Conservation (phyloP, 225 moss, liverwort and hornwort genomes). For the Polytrichum formosum region DNA sequence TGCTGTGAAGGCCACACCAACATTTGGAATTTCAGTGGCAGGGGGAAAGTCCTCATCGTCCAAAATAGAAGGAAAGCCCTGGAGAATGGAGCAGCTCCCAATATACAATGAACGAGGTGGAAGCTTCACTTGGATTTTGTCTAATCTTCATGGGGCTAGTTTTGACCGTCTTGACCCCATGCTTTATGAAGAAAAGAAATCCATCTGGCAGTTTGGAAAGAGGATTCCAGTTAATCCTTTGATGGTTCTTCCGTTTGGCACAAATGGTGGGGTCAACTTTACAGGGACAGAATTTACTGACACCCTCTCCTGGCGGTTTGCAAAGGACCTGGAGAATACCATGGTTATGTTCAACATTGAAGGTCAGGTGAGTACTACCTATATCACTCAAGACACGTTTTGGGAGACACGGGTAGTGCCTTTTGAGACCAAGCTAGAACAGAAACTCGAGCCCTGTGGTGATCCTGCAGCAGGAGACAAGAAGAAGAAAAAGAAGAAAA, state of each 20-base stretch:
- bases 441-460: slow-evolving; percentile 29
- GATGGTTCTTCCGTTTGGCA: slow-evolving; percentile 30
- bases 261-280: slow-evolving; percentile 35
- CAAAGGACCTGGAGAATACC: slow-evolving; percentile 31
- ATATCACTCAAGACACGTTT: slow-evolving; percentile 28
- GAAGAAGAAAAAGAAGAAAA: slow-evolving; percentile 51
- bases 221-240: slow-evolving; percentile 33
- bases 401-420: slow-evolving; percentile 43
- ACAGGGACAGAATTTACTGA: slow-evolving; percentile 28
- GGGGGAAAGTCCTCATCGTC: slow-evolving; percentile 22
- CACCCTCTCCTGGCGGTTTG: slow-evolving; percentile 31
- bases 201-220: slow-evolving; percentile 34
- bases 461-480: slow-evolving; percentile 24
- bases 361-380: slow-evolving; percentile 30
- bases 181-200: slow-evolving; percentile 29
- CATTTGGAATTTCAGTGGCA: slow-evolving; percentile 14
- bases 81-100: slow-evolving; percentile 45
- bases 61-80: slow-evolving; percentile 32
- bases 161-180: slow-evolving; percentile 32
- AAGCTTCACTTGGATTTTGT: slow-evolving; percentile 32
- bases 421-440: slow-evolving; percentile 31
- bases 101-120: slow-evolving; percentile 27
- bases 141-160: slow-evolving; percentile 24
- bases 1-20: slow-evolving; percentile 20
- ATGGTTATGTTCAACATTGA: slow-evolving; percentile 28